A percentile compares a stretch with the other conserved stretches of the same genome.
phyloP scores from a whole-genome alignment of 208 protist species.

The Vickermania ingenoplastis region DNA sequence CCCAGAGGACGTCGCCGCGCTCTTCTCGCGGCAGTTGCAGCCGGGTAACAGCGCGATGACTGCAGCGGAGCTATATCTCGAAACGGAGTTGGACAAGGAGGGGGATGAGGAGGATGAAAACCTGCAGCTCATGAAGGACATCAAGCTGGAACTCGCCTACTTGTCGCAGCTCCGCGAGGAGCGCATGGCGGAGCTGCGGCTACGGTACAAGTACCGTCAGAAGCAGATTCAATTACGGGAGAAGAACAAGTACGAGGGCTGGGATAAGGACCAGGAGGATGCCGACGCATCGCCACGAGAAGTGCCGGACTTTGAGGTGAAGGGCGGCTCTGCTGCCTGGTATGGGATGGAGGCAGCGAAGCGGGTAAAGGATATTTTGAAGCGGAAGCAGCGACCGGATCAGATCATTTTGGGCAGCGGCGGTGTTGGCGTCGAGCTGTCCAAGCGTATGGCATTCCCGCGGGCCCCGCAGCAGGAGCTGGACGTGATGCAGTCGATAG shows the following conservation, averaged over 20 bases:
- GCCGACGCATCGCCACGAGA: constrained; percentile 11
- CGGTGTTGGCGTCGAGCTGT: constrained; percentile 47
- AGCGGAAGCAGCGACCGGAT: constrained; percentile 28
- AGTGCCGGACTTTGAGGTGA: constrained; percentile 45
- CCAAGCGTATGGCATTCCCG: constrained; percentile 38
- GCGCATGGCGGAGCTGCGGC: constrained; percentile 39
- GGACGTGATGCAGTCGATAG: constrained; percentile 6
- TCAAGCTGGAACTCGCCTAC: constrained; percentile 39
- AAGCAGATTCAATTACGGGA: constrained; percentile 2
- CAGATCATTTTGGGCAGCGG: constrained; percentile 50
- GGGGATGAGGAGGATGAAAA: constrained; percentile 14
- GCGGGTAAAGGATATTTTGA: constrained; percentile 56
- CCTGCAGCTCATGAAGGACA: constrained; percentile 18
- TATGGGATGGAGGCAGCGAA: constrained; percentile 67
- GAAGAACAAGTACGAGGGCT: constrained; percentile 1
- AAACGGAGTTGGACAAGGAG: constrained; percentile 1
- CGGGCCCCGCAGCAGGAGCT: constrained; percentile 6
- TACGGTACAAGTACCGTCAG: constrained; percentile 26
- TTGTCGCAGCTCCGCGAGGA: constrained; percentile 28
- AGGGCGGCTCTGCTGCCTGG: constrained; percentile 35
- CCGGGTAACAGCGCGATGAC: constrained; percentile 2
- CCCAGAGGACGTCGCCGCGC: constrained; percentile 12
- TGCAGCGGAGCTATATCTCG: constrained; percentile 18
- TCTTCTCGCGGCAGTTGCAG: constrained; percentile 8
- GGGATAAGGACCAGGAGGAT: neutral